Percentiles rank a stretch among this genome's conserved stretches.
These are phyloP conservation scores for Naumovozyma baii DNA, from an alignment of 805 yeast species.

Conservation along the genomic window DNA sequence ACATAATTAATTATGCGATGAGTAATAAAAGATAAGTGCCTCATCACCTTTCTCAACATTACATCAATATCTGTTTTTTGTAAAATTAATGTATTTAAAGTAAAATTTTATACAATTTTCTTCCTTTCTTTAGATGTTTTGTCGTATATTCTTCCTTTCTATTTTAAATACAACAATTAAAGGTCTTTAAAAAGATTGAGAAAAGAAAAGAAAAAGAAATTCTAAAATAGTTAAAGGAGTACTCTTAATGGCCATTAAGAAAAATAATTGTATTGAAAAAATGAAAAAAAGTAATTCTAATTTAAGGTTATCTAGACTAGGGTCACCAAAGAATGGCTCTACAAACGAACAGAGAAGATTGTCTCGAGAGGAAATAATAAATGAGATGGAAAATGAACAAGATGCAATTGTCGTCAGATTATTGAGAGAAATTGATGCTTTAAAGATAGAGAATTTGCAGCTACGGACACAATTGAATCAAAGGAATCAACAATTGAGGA, in stretches of 20 bases:
- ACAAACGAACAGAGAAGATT: conserved; percentile 10
- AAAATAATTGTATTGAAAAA: not conserved
- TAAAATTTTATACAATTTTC: too few relatives aligned
- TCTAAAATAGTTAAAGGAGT: too few relatives aligned
- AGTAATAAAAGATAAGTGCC: too few relatives aligned
- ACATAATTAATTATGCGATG: too few relatives aligned
- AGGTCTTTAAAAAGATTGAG: too few relatives aligned
- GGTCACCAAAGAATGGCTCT: not conserved
- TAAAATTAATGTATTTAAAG: too few relatives aligned
- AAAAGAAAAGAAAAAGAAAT: not conserved
- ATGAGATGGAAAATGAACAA: conserved; percentile 55
- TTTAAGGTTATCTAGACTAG: not conserved
- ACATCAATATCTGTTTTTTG: too few relatives aligned
- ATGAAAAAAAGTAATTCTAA: not conserved
- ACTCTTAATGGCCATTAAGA: not conserved
- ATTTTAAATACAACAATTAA: too few relatives aligned
- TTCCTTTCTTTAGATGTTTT: too few relatives aligned
- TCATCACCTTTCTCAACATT: too few relatives aligned
- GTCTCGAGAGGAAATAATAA: conserved; percentile 40
- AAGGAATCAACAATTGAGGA: conserved; percentile 1
- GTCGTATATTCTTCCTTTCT: too few relatives aligned
- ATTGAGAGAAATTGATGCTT: conserved; percentile 40
- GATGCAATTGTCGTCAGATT: conserved; percentile 50
- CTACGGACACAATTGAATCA: conserved; percentile 23
- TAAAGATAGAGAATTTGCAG: conserved; percentile 40